Percentiles rank a stretch among this genome's conserved stretches.
Conservation (phyloP, 768 basidiomycete species). For the Leucosporidium yakuticum region DNA sequence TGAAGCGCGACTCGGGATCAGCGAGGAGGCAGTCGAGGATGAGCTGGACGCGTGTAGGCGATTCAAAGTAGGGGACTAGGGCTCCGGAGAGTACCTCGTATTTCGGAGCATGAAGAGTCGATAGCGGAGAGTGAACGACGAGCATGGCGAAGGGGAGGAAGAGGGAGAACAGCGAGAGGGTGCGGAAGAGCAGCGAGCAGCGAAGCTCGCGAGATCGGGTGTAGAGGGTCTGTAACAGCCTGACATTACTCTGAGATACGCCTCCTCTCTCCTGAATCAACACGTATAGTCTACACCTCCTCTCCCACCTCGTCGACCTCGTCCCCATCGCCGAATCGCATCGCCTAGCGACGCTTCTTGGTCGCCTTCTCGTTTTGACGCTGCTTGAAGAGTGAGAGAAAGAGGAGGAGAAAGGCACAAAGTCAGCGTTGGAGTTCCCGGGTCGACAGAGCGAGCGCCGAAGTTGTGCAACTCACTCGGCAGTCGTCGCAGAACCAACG, state of each 20-base stretch:
- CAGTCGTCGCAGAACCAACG: slow-evolving; percentile 34
- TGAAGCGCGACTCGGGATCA: slow-evolving; percentile 4
- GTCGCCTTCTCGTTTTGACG: neutral
- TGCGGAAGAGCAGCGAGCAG: no score
- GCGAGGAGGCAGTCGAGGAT: slow-evolving; percentile 38
- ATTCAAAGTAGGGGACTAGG: slow-evolving; percentile 41
- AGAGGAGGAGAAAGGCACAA: neutral
- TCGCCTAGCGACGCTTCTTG: neutral
- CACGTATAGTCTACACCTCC: no score
- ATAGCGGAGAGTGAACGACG: slow-evolving; percentile 20
- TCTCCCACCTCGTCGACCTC: no score
- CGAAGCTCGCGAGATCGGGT: no score
- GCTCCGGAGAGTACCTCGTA: slow-evolving; percentile 42
- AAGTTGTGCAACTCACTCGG: slow-evolving; percentile 2
- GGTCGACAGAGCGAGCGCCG: neutral
- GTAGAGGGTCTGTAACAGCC: no score
- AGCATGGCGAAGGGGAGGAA: neutral
- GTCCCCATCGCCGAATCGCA: neutral
- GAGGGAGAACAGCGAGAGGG: no score
- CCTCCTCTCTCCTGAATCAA: no score
- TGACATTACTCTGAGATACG: no score
- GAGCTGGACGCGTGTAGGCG: slow-evolving; percentile 37
- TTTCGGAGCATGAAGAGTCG: slow-evolving; percentile 40
- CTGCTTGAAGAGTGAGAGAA: neutral
- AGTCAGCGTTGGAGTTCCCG: neutral